These are phyloP conservation scores for Xylaria arbuscula DNA, from an alignment of 2,329 filamentous ascomycete genomes.

Conservation along the genomic window DNA sequence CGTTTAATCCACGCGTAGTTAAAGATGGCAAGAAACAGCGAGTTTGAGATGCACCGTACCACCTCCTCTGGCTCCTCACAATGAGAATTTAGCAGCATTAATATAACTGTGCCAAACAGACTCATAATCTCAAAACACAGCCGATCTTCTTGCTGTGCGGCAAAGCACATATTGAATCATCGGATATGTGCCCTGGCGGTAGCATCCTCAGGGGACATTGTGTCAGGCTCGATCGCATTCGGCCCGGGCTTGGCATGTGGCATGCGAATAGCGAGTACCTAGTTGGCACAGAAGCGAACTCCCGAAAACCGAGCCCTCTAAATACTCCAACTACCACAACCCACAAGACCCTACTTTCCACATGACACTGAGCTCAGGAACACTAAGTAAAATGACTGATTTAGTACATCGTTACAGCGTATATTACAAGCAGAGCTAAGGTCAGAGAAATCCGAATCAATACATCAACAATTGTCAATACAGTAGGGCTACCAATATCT, in stretches of 20 bases:
- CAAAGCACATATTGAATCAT: neutral
- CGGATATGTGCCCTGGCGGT: neutral
- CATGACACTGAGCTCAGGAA: neutral
- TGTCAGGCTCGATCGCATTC: neutral
- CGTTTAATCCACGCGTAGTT: neutral
- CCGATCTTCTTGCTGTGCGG: neutral
- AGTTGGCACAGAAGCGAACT: neutral
- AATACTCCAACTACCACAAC: neutral
- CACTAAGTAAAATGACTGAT: neutral
- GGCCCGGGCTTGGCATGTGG: neutral
- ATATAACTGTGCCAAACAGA: neutral
- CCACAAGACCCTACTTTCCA: neutral
- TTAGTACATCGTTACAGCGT: neutral
- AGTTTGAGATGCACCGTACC: no score
- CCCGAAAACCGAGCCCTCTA: neutral
- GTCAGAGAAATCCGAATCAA: neutral
- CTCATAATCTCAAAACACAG: neutral
- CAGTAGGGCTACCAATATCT: neutral
- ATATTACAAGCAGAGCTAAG: neutral
- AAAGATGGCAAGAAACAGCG: neutral
- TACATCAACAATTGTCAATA: neutral
- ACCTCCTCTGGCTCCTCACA: neutral
- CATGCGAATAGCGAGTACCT: neutral
- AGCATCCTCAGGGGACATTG: neutral
- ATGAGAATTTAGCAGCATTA: neutral